Conservation (phyloP, 305 asterid species). For the Solanum hybrid region DNA sequence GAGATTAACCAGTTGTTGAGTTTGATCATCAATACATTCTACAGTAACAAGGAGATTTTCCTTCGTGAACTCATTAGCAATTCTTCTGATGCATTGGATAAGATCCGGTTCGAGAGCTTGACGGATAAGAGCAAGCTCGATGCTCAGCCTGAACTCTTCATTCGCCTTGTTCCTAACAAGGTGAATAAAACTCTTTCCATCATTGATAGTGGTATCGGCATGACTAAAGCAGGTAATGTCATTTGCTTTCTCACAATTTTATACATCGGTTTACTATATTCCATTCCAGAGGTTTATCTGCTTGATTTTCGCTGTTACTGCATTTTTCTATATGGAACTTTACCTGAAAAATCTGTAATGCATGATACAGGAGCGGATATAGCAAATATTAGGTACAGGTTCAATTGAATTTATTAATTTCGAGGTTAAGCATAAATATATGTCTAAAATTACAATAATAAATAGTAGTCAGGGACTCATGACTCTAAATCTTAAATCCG, state of each 20-base stretch:
- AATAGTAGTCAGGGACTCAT: neutral
- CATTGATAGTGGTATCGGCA: conserved; percentile 46
- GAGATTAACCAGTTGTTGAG: conserved; percentile 43
- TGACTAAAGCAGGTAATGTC: conserved; percentile 57
- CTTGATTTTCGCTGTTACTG: neutral
- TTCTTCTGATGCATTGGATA: conserved; percentile 47
- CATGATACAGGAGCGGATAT: neutral
- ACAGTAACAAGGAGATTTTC: conserved; percentile 53
- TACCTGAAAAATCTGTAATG: neutral
- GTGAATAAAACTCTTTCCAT: conserved; percentile 47
- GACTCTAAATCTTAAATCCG: neutral
- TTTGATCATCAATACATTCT: conserved; percentile 43
- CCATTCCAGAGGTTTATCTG: neutral
- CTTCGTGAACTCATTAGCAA: conserved; percentile 46
- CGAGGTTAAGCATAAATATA: neutral
- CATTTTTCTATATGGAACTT: neutral
- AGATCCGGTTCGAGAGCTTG: conserved; percentile 49
- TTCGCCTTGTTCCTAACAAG: conserved; percentile 42
- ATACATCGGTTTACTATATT: neutral
- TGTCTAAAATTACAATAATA: neutral
- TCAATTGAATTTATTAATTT: neutral
- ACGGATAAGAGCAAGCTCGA: conserved; percentile 50
- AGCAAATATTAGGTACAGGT: neutral
- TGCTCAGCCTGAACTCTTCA: conserved; percentile 53
- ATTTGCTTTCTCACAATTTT: neutral